Percentiles rank a stretch among this genome's conserved stretches.
Evolutionary conservation across 2,329 filamentous ascomycete genomes (phyloP).

Genomic region (Penicillium sumatraense): DNA sequence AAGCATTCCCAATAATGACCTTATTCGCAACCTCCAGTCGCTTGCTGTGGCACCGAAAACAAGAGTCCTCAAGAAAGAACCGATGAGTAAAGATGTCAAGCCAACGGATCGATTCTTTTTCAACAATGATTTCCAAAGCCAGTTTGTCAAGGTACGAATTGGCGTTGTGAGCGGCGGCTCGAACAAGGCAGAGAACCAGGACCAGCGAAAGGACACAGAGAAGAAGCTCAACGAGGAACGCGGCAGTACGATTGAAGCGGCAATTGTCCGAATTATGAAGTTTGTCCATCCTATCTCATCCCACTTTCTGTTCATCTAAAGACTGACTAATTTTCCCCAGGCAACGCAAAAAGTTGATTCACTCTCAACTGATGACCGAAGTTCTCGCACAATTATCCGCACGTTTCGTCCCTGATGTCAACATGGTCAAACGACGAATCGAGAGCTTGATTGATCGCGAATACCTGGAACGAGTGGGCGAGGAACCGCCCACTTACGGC

Average conservation of each 20-base stretch:
- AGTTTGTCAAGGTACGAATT: conserved; percentile 85
- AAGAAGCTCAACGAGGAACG: conserved; percentile 57
- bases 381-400: conserved; percentile 53
- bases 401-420: conserved; percentile 56
- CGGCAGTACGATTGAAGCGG: conserved; percentile 55
- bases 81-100: conserved; percentile 77
- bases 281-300: conserved; percentile 29
- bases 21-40: conserved; percentile 78
- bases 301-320: background rate
- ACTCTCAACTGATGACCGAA: conserved; percentile 56
- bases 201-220: conserved; percentile 59
- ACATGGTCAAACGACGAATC: conserved; percentile 58
- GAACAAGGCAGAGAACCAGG: conserved; percentile 80
- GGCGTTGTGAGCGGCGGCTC: conserved; percentile 75
- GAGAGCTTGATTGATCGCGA: conserved; percentile 59
- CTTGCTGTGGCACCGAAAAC: conserved; percentile 84
- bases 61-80: conserved; percentile 78
- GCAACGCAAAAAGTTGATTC: conserved; percentile 54
- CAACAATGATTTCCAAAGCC: conserved; percentile 80
- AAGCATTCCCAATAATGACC: conserved; percentile 74
- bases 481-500: conserved; percentile 51
- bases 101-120: conserved; percentile 78
- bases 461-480: conserved; percentile 52
- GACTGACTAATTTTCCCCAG: conserved; percentile 33
- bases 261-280: conserved; percentile 60